These are phyloP conservation scores for Parafenestella ontariensis DNA, from an alignment of 2,329 filamentous ascomycete species.

Conservation along the genomic window DNA sequence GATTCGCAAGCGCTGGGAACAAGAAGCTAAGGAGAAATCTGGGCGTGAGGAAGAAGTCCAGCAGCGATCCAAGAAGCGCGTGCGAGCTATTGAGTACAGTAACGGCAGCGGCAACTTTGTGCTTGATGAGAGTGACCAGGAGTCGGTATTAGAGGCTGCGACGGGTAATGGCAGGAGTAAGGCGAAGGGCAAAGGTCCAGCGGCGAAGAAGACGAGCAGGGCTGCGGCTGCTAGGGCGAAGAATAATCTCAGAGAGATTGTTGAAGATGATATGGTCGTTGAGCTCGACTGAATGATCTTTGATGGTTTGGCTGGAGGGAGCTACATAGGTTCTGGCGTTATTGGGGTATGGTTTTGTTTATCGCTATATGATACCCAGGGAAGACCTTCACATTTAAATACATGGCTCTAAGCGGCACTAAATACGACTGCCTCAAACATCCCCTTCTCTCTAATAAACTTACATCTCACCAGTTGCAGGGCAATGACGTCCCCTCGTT, in stretches of 20 bases:
- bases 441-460: not conserved
- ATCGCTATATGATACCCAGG: slow-evolving; percentile 13
- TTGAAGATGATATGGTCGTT: slow-evolving; percentile 28
- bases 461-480: not conserved
- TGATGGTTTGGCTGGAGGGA: not conserved
- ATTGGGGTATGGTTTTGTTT: not conserved
- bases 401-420: not conserved
- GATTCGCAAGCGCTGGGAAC: slow-evolving; percentile 54
- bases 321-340: slow-evolving; percentile 6
- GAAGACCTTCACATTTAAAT: not conserved
- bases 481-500: not conserved
- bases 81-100: slow-evolving; percentile 33
- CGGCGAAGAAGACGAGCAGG: slow-evolving; percentile 10
- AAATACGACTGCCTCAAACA: not conserved
- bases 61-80: slow-evolving; percentile 36
- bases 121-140: not conserved
- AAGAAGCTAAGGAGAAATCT: slow-evolving; percentile 43
- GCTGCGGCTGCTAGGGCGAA: slow-evolving; percentile 16
- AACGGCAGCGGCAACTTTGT: not conserved
- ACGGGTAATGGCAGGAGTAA: slow-evolving; percentile 5
- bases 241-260: slow-evolving; percentile 26
- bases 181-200: not conserved
- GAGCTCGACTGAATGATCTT: slow-evolving; percentile 32
- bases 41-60: slow-evolving; percentile 18
- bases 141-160: not conserved